Percentiles rank a stretch among this genome's conserved stretches.
Conservation (phyloP, 2,329 filamentous ascomycete genomes). For the Myriosclerotinia duriaeana region DNA sequence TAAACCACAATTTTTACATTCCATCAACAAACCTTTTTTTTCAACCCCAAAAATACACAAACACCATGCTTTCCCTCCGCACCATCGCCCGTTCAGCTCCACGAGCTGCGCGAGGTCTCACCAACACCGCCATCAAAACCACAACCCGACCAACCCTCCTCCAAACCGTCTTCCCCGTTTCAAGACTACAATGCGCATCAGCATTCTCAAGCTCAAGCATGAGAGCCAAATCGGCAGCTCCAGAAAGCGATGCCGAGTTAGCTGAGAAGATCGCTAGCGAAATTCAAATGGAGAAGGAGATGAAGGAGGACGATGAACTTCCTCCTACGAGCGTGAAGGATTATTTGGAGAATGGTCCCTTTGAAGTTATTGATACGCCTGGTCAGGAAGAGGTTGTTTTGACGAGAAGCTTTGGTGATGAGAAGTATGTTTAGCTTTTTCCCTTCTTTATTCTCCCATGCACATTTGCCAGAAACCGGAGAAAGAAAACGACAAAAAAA, state of each 20-base stretch:
- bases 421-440: constrained; percentile 62
- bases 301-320: constrained; percentile 67
- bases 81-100: constrained; percentile 65
- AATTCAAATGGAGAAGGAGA: constrained; percentile 78
- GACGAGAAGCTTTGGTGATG: constrained; percentile 78
- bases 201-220: constrained; percentile 45
- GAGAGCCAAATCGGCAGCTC: constrained; percentile 40
- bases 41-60: constrained; percentile 19
- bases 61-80: constrained; percentile 67
- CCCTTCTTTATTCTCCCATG: constrained; percentile 37
- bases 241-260: constrained; percentile 73
- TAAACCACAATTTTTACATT: constrained; percentile 5
- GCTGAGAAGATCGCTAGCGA: constrained; percentile 82
- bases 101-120: constrained; percentile 59
- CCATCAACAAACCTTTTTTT: constrained; percentile 26
- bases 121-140: constrained; percentile 52
- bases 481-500: not conserved
- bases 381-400: constrained; percentile 88
- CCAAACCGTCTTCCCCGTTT: constrained; percentile 37
- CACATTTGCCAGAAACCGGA: not conserved
- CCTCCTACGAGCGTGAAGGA: constrained; percentile 80
- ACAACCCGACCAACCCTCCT: constrained; percentile 34
- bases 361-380: constrained; percentile 76
- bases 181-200: constrained; percentile 35
- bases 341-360: constrained; percentile 82